These are phyloP conservation scores for Termitomyces sp. DNA, from an alignment of 768 basidiomycete genomes.

Conservation along the genomic window DNA sequence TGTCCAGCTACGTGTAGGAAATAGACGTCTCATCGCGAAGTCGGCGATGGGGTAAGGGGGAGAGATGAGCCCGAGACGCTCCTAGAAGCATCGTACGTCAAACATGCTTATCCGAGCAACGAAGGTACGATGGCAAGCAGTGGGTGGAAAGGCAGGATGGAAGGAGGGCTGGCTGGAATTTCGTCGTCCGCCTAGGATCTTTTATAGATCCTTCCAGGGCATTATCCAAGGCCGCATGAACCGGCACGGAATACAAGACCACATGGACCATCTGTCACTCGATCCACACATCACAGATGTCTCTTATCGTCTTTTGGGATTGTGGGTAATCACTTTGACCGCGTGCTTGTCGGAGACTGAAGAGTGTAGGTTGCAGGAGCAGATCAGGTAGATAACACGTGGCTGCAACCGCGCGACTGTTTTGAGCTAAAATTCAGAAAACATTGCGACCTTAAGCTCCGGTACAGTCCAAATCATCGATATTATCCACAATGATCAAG, in stretches of 20 bases:
- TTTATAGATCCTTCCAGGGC: constrained; percentile 6
- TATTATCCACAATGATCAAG: too few relatives aligned
- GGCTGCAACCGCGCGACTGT: too few relatives aligned
- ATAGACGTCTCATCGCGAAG: neutral
- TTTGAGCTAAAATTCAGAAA: too few relatives aligned
- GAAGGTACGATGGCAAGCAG: neutral
- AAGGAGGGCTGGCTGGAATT: neutral
- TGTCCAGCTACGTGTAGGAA: neutral
- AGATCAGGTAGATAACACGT: too few relatives aligned
- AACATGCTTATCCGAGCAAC: too few relatives aligned
- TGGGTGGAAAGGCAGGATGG: neutral
- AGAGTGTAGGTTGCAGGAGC: too few relatives aligned
- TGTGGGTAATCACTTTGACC: neutral
- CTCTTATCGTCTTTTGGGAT: neutral
- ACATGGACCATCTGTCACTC: neutral
- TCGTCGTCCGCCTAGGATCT: neutral
- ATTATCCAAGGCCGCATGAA: constrained; percentile 7
- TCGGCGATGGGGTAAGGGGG: neutral
- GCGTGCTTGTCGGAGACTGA: neutral
- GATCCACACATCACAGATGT: neutral
- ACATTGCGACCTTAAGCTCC: too few relatives aligned
- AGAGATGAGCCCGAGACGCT: neutral
- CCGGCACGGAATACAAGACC: neutral
- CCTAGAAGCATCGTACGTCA: too few relatives aligned
- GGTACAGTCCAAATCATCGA: too few relatives aligned